Percentiles rank a stretch among this genome's conserved stretches.
Conservation (phyloP, 2,329 filamentous ascomycete genomes). For the Zymoseptoria brevis region DNA sequence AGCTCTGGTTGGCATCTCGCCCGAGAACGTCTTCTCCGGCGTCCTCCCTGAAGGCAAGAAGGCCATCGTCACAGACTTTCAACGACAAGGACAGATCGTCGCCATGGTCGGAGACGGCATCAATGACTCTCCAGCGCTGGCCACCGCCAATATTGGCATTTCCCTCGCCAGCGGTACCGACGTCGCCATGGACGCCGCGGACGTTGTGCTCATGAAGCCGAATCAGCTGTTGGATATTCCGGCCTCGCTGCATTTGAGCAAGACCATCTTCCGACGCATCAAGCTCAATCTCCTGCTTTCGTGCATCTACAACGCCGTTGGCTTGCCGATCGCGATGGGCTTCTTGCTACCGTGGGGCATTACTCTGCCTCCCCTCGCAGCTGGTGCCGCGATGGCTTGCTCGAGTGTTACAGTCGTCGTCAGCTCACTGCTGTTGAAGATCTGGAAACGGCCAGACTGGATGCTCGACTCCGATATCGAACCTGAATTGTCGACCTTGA, state of each 20-base stretch:
- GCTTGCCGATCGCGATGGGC: constrained; percentile 94
- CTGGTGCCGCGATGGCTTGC: constrained; percentile 86
- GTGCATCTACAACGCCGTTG: constrained; percentile 84
- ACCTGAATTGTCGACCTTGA: constrained; percentile 3
- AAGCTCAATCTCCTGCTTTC: constrained; percentile 90
- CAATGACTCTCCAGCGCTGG: constrained; percentile 93
- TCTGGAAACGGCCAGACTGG: constrained; percentile 79
- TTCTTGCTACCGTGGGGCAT: constrained; percentile 84
- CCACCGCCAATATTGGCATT: constrained; percentile 86
- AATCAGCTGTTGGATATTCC: constrained; percentile 91
- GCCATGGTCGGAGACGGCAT: constrained; percentile 98
- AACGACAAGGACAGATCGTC: constrained; percentile 66
- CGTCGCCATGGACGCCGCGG: constrained; percentile 94
- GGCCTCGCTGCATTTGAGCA: constrained; percentile 70
- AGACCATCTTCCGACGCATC: constrained; percentile 82
- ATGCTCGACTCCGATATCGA: constrained; percentile 45
- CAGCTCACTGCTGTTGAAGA: constrained; percentile 73
- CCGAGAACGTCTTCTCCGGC: constrained; percentile 72
- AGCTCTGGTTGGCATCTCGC: constrained; percentile 67
- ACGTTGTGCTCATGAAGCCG: constrained; percentile 90
- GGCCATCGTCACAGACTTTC: constrained; percentile 68
- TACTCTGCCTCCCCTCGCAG: constrained; percentile 86
- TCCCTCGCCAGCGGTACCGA: constrained; percentile 89
- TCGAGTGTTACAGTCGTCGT: constrained; percentile 85
- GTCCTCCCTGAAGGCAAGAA: constrained; percentile 89